These are phyloP conservation scores for Pseudopithomyces maydicus DNA, from an alignment of 2,329 filamentous ascomycete genomes.

Conservation along the genomic window DNA sequence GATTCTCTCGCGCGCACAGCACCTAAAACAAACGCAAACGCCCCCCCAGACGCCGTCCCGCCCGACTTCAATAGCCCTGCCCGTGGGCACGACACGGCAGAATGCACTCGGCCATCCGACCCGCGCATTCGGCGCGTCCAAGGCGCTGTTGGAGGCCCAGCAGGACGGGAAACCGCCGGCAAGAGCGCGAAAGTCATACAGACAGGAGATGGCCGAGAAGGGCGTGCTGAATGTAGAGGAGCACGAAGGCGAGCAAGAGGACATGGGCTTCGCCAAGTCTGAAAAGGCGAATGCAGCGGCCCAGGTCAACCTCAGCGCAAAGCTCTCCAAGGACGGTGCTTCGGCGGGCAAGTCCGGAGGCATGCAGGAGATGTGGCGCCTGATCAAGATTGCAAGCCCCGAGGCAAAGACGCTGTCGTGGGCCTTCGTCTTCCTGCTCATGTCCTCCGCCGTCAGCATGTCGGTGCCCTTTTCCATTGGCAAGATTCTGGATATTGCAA, in stretches of 20 bases:
- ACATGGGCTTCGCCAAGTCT: conserved; percentile 70
- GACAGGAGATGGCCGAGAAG: conserved; percentile 45
- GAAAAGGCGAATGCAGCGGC: conserved; percentile 87
- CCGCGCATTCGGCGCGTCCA: conserved; percentile 36
- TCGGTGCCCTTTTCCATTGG: conserved; percentile 96
- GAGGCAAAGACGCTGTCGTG: conserved; percentile 78
- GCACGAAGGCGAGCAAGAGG: conserved; percentile 57
- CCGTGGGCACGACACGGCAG: conserved; percentile 26
- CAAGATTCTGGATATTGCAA: conserved; percentile 90
- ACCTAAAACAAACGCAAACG: background rate
- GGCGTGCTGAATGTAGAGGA: conserved; percentile 43
- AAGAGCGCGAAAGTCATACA: conserved; percentile 40
- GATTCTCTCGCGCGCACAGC: background rate
- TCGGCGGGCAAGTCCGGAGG: conserved; percentile 61
- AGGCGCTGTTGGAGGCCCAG: conserved; percentile 29
- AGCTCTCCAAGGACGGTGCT: conserved; percentile 78
- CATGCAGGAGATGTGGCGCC: conserved; percentile 75
- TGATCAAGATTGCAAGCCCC: conserved; percentile 87
- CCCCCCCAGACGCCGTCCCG: conserved; percentile 2
- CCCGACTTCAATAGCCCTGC: conserved; percentile 6
- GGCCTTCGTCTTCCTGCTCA: conserved; percentile 83
- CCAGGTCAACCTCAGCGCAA: conserved; percentile 86
- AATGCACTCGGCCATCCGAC: conserved; percentile 31
- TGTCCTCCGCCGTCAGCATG: conserved; percentile 94
- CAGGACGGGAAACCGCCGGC: conserved; percentile 20